Percentiles rank a stretch among this genome's conserved stretches.
Evolutionary conservation across 1,139 yeast species (phyloP).

Genomic region (Yamadazyma mexicana): DNA sequence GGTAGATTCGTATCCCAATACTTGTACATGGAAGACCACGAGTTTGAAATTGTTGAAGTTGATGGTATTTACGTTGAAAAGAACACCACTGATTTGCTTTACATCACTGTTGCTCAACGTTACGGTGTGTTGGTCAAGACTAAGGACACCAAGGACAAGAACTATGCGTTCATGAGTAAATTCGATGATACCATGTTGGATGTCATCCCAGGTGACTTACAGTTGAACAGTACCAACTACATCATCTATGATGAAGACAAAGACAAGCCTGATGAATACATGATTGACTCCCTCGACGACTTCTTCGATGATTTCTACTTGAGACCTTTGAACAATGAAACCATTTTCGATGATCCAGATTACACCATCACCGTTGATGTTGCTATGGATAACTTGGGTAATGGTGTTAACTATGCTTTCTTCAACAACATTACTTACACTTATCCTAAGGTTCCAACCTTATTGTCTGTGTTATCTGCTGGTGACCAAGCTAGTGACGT

Average conservation of each 20-base stretch:
- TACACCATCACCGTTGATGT: slow-evolving; percentile 57
- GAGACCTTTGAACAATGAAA: slow-evolving; percentile 41
- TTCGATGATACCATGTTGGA: slow-evolving; percentile 71
- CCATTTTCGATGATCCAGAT: slow-evolving; percentile 58
- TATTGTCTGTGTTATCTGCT: slow-evolving; percentile 56
- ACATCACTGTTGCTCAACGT: slow-evolving; percentile 73
- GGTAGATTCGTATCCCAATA: slow-evolving; percentile 77
- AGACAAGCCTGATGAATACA: slow-evolving; percentile 24
- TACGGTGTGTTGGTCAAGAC: slow-evolving; percentile 62
- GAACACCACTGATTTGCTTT: slow-evolving; percentile 53
- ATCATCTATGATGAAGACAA: slow-evolving; percentile 46
- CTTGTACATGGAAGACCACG: slow-evolving; percentile 66
- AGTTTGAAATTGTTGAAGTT: slow-evolving; percentile 64
- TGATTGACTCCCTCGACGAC: slow-evolving; percentile 21
- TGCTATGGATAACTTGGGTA: slow-evolving; percentile 66
- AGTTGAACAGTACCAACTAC: slow-evolving; percentile 54
- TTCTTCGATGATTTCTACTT: slow-evolving; percentile 59
- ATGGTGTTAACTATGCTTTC: slow-evolving; percentile 75
- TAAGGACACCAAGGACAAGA: slow-evolving; percentile 42
- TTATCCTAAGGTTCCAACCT: slow-evolving; percentile 66
- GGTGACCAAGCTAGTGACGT: slow-evolving; percentile 47
- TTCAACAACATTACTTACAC: slow-evolving; percentile 67
- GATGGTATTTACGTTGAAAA: slow-evolving; percentile 72
- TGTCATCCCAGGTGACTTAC: slow-evolving; percentile 52
- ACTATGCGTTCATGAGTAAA: slow-evolving; percentile 62